Conservation (phyloP, 108 stramenopile genomes). For the Cyclotella cryptica region DNA sequence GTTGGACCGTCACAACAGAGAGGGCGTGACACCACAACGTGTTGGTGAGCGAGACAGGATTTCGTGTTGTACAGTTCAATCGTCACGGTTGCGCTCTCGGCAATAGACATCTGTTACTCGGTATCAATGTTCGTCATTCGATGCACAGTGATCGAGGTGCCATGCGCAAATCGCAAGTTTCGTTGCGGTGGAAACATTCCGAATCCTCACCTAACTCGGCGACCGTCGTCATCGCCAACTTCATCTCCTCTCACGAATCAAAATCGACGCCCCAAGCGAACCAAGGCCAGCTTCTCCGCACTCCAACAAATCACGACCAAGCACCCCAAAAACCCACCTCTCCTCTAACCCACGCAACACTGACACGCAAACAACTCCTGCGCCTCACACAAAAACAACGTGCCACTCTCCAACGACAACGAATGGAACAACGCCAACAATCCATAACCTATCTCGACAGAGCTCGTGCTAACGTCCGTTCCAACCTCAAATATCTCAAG, state of each 20-base stretch:
- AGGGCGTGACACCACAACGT: too few relatives aligned
- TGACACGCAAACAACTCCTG: conserved; percentile 41
- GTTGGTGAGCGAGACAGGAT: too few relatives aligned
- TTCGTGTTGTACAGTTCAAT: too few relatives aligned
- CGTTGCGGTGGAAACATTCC: too few relatives aligned
- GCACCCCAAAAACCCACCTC: conserved; percentile 31
- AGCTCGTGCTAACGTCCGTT: conserved; percentile 35
- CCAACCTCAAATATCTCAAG: conserved; percentile 35
- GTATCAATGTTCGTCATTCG: too few relatives aligned
- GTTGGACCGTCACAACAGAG: too few relatives aligned
- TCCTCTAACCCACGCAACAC: background rate
- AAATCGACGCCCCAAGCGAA: conserved; percentile 1
- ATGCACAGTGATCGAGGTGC: too few relatives aligned
- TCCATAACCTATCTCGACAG: conserved; percentile 19
- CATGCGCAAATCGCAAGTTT: too few relatives aligned
- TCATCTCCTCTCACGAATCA: background rate
- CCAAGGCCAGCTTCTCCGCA: conserved; percentile 21
- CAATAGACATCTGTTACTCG: too few relatives aligned
- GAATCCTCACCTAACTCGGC: too few relatives aligned
- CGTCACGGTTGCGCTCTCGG: too few relatives aligned
- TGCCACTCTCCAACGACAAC: background rate
- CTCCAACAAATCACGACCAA: conserved; percentile 21
- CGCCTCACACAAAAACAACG: conserved; percentile 40
- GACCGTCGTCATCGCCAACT: too few relatives aligned
- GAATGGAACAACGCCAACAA: conserved; percentile 3